A percentile compares a stretch with the other conserved stretches of the same genome.
These are phyloP conservation scores for Trichoderma harzianum DNA, from an alignment of 2,329 filamentous ascomycete species.

Conservation along the genomic window DNA sequence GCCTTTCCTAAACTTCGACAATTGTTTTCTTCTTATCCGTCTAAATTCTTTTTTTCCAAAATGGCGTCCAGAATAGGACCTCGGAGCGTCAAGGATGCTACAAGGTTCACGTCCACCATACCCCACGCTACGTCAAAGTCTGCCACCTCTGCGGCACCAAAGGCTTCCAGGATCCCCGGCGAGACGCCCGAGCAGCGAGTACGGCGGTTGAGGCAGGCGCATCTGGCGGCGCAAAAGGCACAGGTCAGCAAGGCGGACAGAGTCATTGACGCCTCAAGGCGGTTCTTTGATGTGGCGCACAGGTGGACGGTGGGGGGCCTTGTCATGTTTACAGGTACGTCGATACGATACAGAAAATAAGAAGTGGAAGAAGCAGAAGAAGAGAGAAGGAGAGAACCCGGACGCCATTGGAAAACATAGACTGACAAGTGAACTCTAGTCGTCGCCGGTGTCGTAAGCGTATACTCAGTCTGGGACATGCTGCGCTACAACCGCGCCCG, in stretches of 20 bases:
- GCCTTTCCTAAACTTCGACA: not conserved
- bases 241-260: constrained; percentile 52
- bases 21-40: not conserved
- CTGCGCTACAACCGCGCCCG: constrained; percentile 58
- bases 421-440: constrained; percentile 33
- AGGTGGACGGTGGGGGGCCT: constrained; percentile 53
- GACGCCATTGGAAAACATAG: not conserved
- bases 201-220: constrained; percentile 63
- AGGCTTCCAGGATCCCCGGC: constrained; percentile 33
- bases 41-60: not conserved
- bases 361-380: not conserved
- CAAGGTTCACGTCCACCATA: constrained; percentile 58
- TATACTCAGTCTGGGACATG: constrained; percentile 61
- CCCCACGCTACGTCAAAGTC: constrained; percentile 65
- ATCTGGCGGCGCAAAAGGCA: constrained; percentile 62
- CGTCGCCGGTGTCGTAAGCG: constrained; percentile 53
- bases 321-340: constrained; percentile 54
- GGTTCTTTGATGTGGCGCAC: constrained; percentile 55
- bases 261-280: constrained; percentile 46
- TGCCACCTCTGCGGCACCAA: constrained; percentile 29
- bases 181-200: constrained; percentile 71
- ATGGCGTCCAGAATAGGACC: constrained; percentile 49
- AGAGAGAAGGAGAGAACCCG: not conserved
- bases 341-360: not conserved
- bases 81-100: constrained; percentile 74